Conservation (phyloP, 192 early-diverging fungal genomes). For the Pilobolus umbonatus region DNA sequence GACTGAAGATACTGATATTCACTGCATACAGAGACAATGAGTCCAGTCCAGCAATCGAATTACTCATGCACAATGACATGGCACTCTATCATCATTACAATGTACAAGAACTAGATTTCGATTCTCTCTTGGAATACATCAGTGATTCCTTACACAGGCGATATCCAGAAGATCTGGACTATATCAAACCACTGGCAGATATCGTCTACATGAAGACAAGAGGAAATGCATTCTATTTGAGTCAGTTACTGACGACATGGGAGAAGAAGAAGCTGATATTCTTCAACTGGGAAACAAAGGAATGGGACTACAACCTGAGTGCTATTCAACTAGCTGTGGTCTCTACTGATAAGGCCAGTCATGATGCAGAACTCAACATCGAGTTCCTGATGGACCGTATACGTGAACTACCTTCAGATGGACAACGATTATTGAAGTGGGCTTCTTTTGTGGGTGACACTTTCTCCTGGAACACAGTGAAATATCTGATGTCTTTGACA, state of each 20-base stretch:
- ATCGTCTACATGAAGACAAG: conserved; percentile 26
- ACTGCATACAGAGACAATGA: conserved; percentile 24
- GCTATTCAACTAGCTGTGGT: conserved; percentile 21
- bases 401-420: conserved; percentile 21
- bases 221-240: conserved; percentile 31
- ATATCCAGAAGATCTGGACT: conserved; percentile 1
- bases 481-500: conserved; percentile 20
- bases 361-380: conserved; percentile 26
- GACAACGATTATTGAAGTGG: conserved; percentile 29
- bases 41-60: not conserved
- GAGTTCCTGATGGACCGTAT: conserved; percentile 15
- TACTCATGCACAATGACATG: conserved; percentile 11
- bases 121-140: conserved; percentile 21
- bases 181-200: conserved; percentile 21
- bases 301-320: conserved; percentile 28
- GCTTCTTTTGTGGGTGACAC: conserved; percentile 32
- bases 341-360: conserved; percentile 1
- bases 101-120: conserved; percentile 19
- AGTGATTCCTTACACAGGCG: conserved; percentile 21
- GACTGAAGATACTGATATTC: conserved; percentile 20
- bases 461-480: conserved; percentile 32
- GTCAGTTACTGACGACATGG: conserved; percentile 19
- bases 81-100: conserved; percentile 17
- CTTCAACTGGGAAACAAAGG: conserved; percentile 32
- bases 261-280: conserved; percentile 31